Base-by-base conservation (phyloP, 371 early-diverging fungal species). In the Rhizomucor pusillus region DNA sequence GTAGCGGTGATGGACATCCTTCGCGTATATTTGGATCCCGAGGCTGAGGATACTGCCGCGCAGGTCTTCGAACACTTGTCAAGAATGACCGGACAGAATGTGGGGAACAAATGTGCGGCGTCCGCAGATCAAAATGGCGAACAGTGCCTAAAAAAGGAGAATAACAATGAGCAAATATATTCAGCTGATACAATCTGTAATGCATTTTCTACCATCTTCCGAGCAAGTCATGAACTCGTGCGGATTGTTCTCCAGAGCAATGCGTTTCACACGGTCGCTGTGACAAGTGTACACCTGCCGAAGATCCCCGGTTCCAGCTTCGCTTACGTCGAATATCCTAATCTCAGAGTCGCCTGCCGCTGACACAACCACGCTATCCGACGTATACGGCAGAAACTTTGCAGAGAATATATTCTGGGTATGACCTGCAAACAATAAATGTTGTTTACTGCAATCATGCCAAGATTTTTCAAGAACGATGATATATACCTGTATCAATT, bases 381-480 rank as follows among this genome's bases (percentile, higher is more conserved):
- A 80, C 18, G 85, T 85, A 2, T 67, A 50, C 0, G 88, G 85
- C 75, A 91, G 67, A 45, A 87, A 82, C 60, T 86, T 85, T 9
- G 88, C 84, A 50, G 84, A 77, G 60, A 92, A 91, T n/a, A 92
- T 88, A 41, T 91, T 90, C 50, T 80, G 84, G 4, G 56, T 46
- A 61, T 91, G 92, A 12, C 89, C 86, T 63, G 62, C 1, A 29
- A 7, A 29, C 29, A 29, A 29, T 5, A 29, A 29, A 29, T 3
- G 29, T 5, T 29, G 29, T 22, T 22, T 4, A 9, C 0, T 4
- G n/a, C 2, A 34, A 9, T 35, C 13, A 29, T 40, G 16, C 23
- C 25, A 45, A 39, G 13, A 47, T 22, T 18, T 13, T 34, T 5
- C 24, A 25, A 11, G 18, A 3, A 0, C 52, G 47, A 41, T 39